A percentile compares a stretch with the other conserved stretches of the same genome.
phyloP scores from a whole-genome alignment of 2,329 filamentous ascomycete species.

The Metarhizium rileyi region DNA sequence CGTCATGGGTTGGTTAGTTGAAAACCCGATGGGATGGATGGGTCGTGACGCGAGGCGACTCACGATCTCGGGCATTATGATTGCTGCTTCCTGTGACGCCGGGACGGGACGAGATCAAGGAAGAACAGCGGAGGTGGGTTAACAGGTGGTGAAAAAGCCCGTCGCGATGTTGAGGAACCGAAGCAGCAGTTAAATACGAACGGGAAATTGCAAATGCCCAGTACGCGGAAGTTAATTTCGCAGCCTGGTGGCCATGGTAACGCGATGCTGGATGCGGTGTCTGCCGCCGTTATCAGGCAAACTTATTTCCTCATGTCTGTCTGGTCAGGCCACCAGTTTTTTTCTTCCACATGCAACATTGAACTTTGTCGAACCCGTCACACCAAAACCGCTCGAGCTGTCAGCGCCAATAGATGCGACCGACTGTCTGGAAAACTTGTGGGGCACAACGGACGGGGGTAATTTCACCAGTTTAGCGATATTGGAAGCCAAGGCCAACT shows the following conservation, averaged over 20 bases:
- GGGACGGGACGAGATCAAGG: not conserved
- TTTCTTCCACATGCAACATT: too few species aligned
- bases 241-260: constrained; percentile 3
- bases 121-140: not conserved
- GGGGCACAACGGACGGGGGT: not conserved
- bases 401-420: too few species aligned
- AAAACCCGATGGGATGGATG: not conserved
- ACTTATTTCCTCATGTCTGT: constrained; percentile 22
- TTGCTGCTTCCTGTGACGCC: not conserved
- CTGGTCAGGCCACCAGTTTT: constrained; percentile 19
- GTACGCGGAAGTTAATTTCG: not conserved
- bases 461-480: not conserved
- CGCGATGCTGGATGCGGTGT: not conserved
- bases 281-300: not conserved
- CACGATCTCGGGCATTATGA: constrained; percentile 10
- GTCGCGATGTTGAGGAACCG: not conserved
- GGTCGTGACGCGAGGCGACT: not conserved
- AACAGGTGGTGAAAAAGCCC: not conserved
- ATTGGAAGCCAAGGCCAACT: not conserved
- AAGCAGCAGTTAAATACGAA: not conserved
- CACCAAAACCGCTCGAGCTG: too few species aligned
- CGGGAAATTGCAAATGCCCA: not conserved
- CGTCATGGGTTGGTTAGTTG: constrained; percentile 37
- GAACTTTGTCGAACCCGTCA: not conserved
- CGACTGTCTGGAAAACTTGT: not conserved